phyloP scores from a whole-genome alignment of 805 yeast genomes.

The Ogataea salicorniae region DNA sequence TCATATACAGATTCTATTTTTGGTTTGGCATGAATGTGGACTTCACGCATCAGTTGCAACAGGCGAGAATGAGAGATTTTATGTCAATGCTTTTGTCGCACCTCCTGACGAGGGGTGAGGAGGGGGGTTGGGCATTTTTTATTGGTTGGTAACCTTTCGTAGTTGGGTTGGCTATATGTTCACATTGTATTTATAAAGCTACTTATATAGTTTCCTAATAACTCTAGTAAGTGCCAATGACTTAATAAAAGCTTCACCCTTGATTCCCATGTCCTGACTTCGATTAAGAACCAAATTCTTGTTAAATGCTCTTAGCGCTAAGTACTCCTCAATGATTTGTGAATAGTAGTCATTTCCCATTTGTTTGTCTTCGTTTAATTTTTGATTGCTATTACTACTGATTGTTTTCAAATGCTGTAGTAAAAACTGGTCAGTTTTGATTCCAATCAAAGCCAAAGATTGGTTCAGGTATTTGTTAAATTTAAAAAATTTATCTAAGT shows the following conservation, averaged over 20 bases:
- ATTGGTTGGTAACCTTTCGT: no score
- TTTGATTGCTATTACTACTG: background rate
- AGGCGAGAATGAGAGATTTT: no score
- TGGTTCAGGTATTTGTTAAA: background rate
- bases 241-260: conserved; percentile 5
- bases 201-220: conserved; percentile 9
- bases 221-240: conserved; percentile 15
- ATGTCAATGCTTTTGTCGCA: no score
- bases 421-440: background rate
- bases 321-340: conserved; percentile 1
- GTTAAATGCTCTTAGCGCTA: conserved; percentile 7
- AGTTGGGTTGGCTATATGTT: no score
- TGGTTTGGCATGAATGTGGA: no score
- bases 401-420: background rate
- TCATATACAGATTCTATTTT: no score
- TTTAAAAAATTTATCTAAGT: background rate
- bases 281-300: conserved; percentile 3
- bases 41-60: no score
- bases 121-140: no score
- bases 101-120: no score
- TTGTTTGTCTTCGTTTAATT: background rate
- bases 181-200: background rate
- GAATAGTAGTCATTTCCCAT: conserved; percentile 3
- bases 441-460: background rate
- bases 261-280: background rate